Evolutionary conservation across 805 yeast species (phyloP), one percentile per base, ranked within the genome.

Genomic region (Starmerella floricola): DNA sequence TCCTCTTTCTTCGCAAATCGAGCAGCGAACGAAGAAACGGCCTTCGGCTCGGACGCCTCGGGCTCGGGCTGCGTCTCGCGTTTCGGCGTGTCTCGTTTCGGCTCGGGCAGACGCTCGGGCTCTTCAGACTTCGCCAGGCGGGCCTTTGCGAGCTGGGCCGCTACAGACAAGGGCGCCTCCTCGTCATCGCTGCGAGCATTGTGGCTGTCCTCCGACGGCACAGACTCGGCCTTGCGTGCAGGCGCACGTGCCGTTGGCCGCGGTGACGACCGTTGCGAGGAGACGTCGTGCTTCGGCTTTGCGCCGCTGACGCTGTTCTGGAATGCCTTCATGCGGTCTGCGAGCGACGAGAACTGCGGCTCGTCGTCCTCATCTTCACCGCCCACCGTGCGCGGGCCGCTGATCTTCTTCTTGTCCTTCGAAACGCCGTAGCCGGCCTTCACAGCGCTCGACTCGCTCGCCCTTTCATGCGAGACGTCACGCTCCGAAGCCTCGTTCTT

Each of bases 251-350:
- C n/a, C n/a, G n/a, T n/a, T n/a, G n/a, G n/a, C n/a, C n/a, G n/a
- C n/a, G n/a, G n/a, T n/a, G n/a, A n/a, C 13, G 36, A 28, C 6
- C 36, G 36, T 6, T 8, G n/a, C 17, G 36, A 19, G 8, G 11
- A 8, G 13, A 38, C 29, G 24, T 50, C 51, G 41, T 24, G 43
- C 31, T 50, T 45, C 3, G 58, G 58, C 43, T 49, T 49, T n/a
- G 58, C 55, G 1, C 44, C 35, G 36, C 47, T 41, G 10, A 53
- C 47, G 36, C 47, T 52, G 34, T 37, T 23, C 41, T 50, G 53
- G 51, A 51, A 54, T 8, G 58, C 58, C 47, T 52, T 53, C 52
- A 54, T 54, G 26, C 58, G 47, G 43, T 54, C 58, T 17, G 54
- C 46, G 11, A 54, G 43, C 18, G 56, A 50, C 23, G 36, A 21